phyloP scores from a whole-genome alignment of 140 eudicot species.

The Cichorium intybus region DNA sequence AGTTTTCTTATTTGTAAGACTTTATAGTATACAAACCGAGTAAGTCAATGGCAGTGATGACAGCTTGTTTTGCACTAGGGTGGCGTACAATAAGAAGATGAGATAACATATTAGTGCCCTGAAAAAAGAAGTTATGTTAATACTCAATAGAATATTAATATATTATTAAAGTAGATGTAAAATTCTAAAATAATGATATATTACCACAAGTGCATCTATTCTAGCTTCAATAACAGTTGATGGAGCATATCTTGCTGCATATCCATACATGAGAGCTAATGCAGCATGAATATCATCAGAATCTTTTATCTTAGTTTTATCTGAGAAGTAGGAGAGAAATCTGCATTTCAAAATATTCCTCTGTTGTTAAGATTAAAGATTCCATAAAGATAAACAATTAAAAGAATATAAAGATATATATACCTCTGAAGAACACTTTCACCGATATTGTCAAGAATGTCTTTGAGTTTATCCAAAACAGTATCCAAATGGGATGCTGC shows the following conservation, averaged over 20 bases:
- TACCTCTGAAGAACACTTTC: constrained; percentile 84
- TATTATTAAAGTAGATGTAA: too few species aligned
- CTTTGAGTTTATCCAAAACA: constrained; percentile 89
- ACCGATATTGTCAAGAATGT: constrained; percentile 78
- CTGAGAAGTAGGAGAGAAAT: constrained; percentile 76
- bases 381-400: neutral
- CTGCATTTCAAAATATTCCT: constrained; percentile 44
- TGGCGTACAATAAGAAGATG: constrained; percentile 91
- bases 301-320: constrained; percentile 79
- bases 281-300: constrained; percentile 99
- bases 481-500: constrained; percentile 98
- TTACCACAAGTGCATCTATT: constrained; percentile 98
- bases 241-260: constrained; percentile 99
- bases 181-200: too few species aligned
- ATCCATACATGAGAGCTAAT: constrained; percentile 97
- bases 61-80: constrained; percentile 97
- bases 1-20: constrained; percentile 3
- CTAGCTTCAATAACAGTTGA: constrained; percentile 98
- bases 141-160: constrained; percentile 2
- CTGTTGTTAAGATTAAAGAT: neutral
- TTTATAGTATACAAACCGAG: constrained; percentile 60
- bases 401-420: neutral
- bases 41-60: constrained; percentile 92
- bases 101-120: constrained; percentile 99
- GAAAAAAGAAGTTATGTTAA: constrained; percentile 28